These are phyloP conservation scores for Acanthamoeba sp. DNA, from an alignment of 208 protist genomes.

Conservation along the genomic window DNA sequence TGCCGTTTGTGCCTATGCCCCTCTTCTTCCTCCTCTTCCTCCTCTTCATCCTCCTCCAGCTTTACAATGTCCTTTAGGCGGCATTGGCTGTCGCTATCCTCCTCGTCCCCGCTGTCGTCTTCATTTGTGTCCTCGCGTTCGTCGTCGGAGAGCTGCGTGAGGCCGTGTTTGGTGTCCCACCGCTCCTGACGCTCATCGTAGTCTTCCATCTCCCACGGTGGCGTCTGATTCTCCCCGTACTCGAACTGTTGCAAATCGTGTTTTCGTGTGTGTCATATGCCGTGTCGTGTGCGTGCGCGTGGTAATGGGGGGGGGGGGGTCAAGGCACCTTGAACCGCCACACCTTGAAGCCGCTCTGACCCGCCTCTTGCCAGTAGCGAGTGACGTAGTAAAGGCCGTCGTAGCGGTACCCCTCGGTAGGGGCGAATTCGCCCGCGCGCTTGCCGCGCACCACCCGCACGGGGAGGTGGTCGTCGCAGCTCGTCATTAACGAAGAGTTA, in stretches of 20 bases:
- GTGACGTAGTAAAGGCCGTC: slow-evolving; percentile 46
- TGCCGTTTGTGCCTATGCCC: too few relatives aligned
- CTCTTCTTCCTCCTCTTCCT: not conserved
- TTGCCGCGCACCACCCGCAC: slow-evolving; percentile 6
- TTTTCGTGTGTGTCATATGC: too few relatives aligned
- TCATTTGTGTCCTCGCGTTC: not conserved
- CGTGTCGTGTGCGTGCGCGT: not conserved
- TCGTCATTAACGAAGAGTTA: not conserved
- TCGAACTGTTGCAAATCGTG: not conserved
- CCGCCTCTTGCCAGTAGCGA: slow-evolving; percentile 33
- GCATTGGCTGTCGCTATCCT: not conserved
- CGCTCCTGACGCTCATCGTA: not conserved
- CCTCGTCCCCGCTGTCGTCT: too few relatives aligned
- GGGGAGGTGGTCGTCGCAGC: not conserved
- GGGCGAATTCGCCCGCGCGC: slow-evolving; percentile 13
- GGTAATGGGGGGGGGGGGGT: not conserved
- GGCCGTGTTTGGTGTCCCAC: slow-evolving; percentile 9
- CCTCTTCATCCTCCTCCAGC: too few relatives aligned
- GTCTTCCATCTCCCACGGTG: slow-evolving; percentile 22
- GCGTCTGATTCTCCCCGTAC: not conserved
- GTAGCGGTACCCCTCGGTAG: slow-evolving; percentile 38
- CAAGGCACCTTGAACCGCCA: not conserved
- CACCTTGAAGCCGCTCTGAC: slow-evolving; percentile 4
- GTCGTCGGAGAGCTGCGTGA: not conserved
- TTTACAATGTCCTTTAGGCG: too few relatives aligned